Base-by-base conservation (phyloP, 2,329 filamentous ascomycete species). In the Nothophoma quercina region DNA sequence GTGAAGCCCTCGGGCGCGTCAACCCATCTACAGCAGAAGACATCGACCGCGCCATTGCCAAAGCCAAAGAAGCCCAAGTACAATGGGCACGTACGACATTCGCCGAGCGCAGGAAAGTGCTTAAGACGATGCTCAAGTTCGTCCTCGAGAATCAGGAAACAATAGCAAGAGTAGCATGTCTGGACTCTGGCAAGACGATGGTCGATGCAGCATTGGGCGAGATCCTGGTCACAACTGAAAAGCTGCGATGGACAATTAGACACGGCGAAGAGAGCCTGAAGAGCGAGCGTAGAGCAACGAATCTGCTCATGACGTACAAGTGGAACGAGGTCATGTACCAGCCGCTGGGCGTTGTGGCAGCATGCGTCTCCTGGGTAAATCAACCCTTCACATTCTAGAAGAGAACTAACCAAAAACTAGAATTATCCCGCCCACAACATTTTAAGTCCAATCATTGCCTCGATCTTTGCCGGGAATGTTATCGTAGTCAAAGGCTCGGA, bases 151-250 rank as follows among this genome's bases (percentile, higher is more conserved):
- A 98, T 71, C 92, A 97, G 72, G 89, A 93, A 60, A 83, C 88
- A 21, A 96, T 99, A 64, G 93, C 91, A 65, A 84, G 85, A 13
- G 85, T 91, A 23, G 93, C 93, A 41, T 96, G 91, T 68, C 82
- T 96, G 28, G 95, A 99, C 76, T 96, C 91, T 33, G 95, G 95
- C 59, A 99, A 99, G 82, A 97, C 96, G 2, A 90, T 93, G 80
- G 87, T 98, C 30, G 95, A 99, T 76, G 95, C 93, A 1, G 88
- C 90, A 63, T 87, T 99, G 49, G 95, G 95, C 44, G 95, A 99
- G 81, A 93, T 98, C 59, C 81, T 99, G 48, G 92, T 97, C 33
- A 97, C 95, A 6, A 87, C 85, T 0, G 95, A 98, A 80, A 97
- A 96, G 79, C 82, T 99, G 55, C 88, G 90, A 69, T 99, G 95